phyloP scores from a whole-genome alignment of 83 land plant species.

The Isoetes engelmannii region DNA sequence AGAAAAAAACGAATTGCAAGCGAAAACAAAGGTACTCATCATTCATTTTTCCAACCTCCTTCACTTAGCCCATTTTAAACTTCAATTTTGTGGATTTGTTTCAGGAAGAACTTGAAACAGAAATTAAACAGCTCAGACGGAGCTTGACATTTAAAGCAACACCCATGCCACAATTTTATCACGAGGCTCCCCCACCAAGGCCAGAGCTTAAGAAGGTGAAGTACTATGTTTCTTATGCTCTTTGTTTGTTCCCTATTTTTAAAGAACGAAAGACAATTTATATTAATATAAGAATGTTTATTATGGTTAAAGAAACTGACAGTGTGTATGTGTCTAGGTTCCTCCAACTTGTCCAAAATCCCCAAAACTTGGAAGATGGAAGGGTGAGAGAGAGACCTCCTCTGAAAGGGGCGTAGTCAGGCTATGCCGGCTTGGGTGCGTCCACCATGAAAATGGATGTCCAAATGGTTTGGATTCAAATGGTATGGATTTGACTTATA shows the following conservation, averaged over 20 bases:
- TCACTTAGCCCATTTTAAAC: not conserved
- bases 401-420: too few relatives aligned
- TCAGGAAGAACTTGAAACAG: slow-evolving; percentile 57
- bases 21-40: slow-evolving; percentile 37
- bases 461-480: too few relatives aligned
- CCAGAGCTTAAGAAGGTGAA: slow-evolving; percentile 56
- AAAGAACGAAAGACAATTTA: not conserved
- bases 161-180: slow-evolving; percentile 71
- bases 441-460: too few relatives aligned
- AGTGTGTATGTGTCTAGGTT: slow-evolving; percentile 18
- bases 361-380: slow-evolving; percentile 45
- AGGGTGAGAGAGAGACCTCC: not conserved
- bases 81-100: not conserved
- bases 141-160: slow-evolving; percentile 57
- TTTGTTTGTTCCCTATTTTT: not conserved
- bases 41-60: not conserved
- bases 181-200: slow-evolving; percentile 51
- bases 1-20: slow-evolving; percentile 43
- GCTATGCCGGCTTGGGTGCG: too few relatives aligned
- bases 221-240: not conserved
- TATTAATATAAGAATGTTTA: not conserved
- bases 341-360: slow-evolving; percentile 60
- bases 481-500: too few relatives aligned
- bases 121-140: slow-evolving; percentile 51
- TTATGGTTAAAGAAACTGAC: not conserved